A percentile compares a stretch with the other conserved stretches of the same genome.
These are phyloP conservation scores for Sordariomycetes sp. DNA, from an alignment of 2,329 filamentous ascomycete genomes.

Conservation along the genomic window DNA sequence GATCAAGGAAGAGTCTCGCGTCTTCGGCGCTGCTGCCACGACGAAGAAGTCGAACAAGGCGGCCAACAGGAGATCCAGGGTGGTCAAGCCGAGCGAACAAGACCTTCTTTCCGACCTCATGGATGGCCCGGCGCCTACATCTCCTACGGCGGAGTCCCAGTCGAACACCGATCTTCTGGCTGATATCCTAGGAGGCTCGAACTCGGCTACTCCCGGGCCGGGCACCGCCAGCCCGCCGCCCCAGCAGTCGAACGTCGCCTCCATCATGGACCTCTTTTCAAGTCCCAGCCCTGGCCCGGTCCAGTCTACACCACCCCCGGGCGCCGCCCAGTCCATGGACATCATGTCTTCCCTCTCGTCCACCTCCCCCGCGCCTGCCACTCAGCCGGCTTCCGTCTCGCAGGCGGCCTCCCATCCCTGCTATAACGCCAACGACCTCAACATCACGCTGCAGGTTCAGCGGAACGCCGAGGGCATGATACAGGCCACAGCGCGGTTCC, in stretches of 20 bases:
- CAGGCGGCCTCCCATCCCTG: conserved; percentile 41
- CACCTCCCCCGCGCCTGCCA: conserved; percentile 25
- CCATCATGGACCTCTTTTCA: conserved; percentile 86
- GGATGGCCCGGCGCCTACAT: conserved; percentile 50
- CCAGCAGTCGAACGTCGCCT: conserved; percentile 43
- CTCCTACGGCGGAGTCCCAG: conserved; percentile 29
- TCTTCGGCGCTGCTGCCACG: conserved; percentile 63
- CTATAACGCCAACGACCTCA: conserved; percentile 78
- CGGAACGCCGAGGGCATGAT: conserved; percentile 67
- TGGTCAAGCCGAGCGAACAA: conserved; percentile 74
- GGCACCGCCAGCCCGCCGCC: conserved; percentile 33
- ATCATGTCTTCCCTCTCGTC: conserved; percentile 26
- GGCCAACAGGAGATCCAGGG: conserved; percentile 62
- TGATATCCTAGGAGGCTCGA: conserved; percentile 67
- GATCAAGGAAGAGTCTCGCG: conserved; percentile 88
- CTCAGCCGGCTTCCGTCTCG: conserved; percentile 8
- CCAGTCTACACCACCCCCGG: conserved; percentile 14
- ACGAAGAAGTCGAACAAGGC: conserved; percentile 52
- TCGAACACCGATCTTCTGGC: conserved; percentile 81
- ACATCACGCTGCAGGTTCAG: conserved; percentile 71
- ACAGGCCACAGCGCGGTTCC: conserved; percentile 74
- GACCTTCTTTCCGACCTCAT: conserved; percentile 88
- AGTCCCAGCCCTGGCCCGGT: conserved; percentile 24
- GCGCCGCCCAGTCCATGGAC: conserved; percentile 26
- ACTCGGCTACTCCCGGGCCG: conserved; percentile 16